Base-by-base conservation (phyloP, 805 yeast genomes). In the Candida caryicola region DNA sequence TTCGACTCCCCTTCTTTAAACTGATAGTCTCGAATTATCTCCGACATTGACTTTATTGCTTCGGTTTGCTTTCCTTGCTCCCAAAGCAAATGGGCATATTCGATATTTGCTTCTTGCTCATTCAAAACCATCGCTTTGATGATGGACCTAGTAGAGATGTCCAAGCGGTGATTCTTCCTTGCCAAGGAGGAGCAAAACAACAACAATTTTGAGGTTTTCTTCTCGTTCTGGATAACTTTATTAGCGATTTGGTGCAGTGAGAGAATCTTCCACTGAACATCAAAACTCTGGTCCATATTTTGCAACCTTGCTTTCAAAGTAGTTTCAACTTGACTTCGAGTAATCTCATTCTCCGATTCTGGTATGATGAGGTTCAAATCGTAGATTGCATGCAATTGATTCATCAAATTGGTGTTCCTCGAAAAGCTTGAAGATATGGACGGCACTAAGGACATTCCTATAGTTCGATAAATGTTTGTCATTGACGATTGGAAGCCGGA, bases 71-170 rank as follows among this genome's bases (percentile, higher is more conserved):
- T 95, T 1, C 95, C 96, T 54, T 85, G 87, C 3, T 80, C 82
- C 97, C 98, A 91, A 28, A 88, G 60, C 6, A 93, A 69, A 40
- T 85, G 81, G 0, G 96, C 82, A 57, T 84, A 82, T 55, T 89
- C 95, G 28, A 84, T 60, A 41, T 81, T 82, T 5, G 85, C 81
- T 8, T 66, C 68, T 12, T 63, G 54, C 23, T 66, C 62, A 14
- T 60, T 50, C 7, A 63, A 44, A 2, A 66, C 61, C 60, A 77
- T 64, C 1, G 87, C 88, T 50, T 78, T 71, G 53, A 85, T 73
- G 16, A 84, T 74, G 6, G 81, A 72, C 15, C 80, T 74, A 2
- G 87, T 79, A 0, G 96, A 83, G 27, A 87, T 69, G 50, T 86
- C 93, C 2, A 82, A 62, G 42, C 90, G 73, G 7, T 79, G 76